These are phyloP conservation scores for Penicillium sp. DNA, from an alignment of 2,329 filamentous ascomycete species.

Conservation along the genomic window DNA sequence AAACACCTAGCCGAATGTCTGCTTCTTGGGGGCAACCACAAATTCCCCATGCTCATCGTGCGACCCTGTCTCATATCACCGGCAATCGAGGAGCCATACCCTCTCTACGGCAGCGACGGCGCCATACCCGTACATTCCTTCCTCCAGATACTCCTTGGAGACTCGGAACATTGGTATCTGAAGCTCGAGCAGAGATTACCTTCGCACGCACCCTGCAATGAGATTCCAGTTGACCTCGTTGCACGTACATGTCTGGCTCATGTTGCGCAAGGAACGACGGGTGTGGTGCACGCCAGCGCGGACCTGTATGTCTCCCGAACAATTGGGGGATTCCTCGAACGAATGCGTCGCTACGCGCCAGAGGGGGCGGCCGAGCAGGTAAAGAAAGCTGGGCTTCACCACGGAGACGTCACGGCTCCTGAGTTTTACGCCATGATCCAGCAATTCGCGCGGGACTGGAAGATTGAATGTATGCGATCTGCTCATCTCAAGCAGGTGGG, in stretches of 20 bases:
- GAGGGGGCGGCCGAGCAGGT: background rate
- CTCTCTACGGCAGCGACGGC: constrained; percentile 15
- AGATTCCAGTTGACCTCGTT: constrained; percentile 20
- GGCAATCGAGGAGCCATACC: constrained; percentile 16
- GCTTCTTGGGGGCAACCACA: background rate
- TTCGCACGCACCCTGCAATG: constrained; percentile 10
- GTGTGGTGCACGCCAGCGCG: constrained; percentile 13
- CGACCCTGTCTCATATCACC: constrained; percentile 17
- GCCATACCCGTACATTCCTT: constrained; percentile 15
- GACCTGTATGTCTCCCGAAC: constrained; percentile 1
- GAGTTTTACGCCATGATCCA: constrained; percentile 6
- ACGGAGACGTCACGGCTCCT: background rate
- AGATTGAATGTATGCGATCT: constrained; percentile 8
- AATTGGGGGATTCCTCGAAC: background rate
- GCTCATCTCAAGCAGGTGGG: background rate
- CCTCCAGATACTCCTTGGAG: constrained; percentile 6
- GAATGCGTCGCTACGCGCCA: constrained; percentile 1
- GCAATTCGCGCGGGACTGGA: constrained; percentile 5
- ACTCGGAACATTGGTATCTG: background rate
- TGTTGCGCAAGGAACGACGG: constrained; percentile 7
- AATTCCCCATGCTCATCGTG: constrained; percentile 12
- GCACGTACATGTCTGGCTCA: constrained; percentile 17
- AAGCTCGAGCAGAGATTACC: background rate
- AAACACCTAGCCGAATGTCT: constrained; percentile 19
- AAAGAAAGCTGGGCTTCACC: background rate